Evolutionary conservation across 2,329 filamentous ascomycete species (phyloP).

Genomic region (Bipolaris victoriae): DNA sequence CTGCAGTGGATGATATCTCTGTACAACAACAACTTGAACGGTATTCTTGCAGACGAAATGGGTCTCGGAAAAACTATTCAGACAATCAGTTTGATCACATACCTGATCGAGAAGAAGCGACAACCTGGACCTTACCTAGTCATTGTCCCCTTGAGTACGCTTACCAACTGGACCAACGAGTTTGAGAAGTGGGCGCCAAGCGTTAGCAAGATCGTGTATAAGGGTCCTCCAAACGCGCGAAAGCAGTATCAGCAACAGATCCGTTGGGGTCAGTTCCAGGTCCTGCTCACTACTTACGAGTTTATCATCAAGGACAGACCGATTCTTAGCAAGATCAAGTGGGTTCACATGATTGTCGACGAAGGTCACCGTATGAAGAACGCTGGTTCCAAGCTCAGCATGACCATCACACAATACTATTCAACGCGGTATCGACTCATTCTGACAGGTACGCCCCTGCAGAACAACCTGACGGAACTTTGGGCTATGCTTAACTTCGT

Average conservation of each 20-base stretch:
- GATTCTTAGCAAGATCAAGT: conserved; percentile 96
- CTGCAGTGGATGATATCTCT: conserved; percentile 99
- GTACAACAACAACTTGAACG: conserved; percentile 99
- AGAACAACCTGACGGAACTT: conserved; percentile 94
- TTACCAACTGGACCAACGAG: conserved; percentile 98
- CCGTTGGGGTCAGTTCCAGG: conserved; percentile 93
- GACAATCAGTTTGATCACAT: conserved; percentile 95
- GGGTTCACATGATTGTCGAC: conserved; percentile 99
- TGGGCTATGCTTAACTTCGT: conserved; percentile 99
- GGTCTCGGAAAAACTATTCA: conserved; percentile 99
- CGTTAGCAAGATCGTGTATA: conserved; percentile 89
- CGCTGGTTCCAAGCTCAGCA: conserved; percentile 91
- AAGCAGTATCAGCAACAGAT: conserved; percentile 94
- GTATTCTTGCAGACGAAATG: conserved; percentile 99
- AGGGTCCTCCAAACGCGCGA: conserved; percentile 85
- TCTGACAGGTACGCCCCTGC: conserved; percentile 92
- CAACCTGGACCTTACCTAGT: conserved; percentile 93
- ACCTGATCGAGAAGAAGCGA: conserved; percentile 94
- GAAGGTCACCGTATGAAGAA: conserved; percentile 99
- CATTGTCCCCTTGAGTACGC: conserved; percentile 93
- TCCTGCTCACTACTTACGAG: conserved; percentile 95
- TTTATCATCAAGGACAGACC: conserved; percentile 99
- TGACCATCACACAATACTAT: conserved; percentile 94
- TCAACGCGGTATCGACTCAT: conserved; percentile 93
- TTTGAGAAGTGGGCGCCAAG: conserved; percentile 99